Conservation (phyloP, 495 filamentous ascomycete species). For the Oidiodendron maius region DNA sequence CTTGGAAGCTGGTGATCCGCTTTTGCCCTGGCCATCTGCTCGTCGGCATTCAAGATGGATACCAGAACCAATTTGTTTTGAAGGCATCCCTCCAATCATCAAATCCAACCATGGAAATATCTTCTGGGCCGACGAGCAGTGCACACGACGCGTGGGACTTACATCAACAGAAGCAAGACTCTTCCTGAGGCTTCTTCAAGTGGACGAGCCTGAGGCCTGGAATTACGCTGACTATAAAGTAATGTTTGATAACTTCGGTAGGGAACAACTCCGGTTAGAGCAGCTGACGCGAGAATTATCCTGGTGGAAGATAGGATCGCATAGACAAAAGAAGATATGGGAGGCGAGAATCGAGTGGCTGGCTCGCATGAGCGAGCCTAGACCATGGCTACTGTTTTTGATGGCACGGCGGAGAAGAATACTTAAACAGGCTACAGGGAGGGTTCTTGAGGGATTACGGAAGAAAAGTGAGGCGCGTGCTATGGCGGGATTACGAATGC, state of each 20-base stretch:
- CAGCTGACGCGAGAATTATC: conserved; percentile 4
- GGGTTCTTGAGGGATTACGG: conserved; percentile 2
- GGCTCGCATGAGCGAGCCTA: conserved; percentile 15
- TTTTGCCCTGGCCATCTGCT: not conserved
- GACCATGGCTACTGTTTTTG: conserved; percentile 15
- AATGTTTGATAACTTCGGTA: conserved; percentile 17
- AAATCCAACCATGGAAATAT: conserved; percentile 18
- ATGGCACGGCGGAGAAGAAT: conserved; percentile 18
- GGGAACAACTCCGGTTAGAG: conserved; percentile 7
- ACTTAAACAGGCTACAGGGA: conserved; percentile 7
- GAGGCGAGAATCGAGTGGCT: conserved; percentile 15
- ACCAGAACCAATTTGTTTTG: conserved; percentile 7
- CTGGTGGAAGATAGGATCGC: conserved; percentile 9
- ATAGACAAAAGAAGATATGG: conserved; percentile 8
- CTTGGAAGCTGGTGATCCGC: not conserved
- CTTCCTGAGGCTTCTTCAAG: conserved; percentile 15
- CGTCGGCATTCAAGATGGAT: not conserved
- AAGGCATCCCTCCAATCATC: conserved; percentile 20
- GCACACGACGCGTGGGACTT: conserved; percentile 16
- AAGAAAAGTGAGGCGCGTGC: conserved; percentile 11
- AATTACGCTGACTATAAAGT: conserved; percentile 16
- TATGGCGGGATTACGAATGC: not conserved
- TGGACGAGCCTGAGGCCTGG: conserved; percentile 12
- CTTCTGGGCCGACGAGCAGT: conserved; percentile 20
- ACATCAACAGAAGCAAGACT: conserved; percentile 14